A percentile compares a stretch with the other conserved stretches of the same genome.
These are phyloP conservation scores for Phallus indusiatus DNA, from an alignment of 768 basidiomycete species.

Conservation along the genomic window DNA sequence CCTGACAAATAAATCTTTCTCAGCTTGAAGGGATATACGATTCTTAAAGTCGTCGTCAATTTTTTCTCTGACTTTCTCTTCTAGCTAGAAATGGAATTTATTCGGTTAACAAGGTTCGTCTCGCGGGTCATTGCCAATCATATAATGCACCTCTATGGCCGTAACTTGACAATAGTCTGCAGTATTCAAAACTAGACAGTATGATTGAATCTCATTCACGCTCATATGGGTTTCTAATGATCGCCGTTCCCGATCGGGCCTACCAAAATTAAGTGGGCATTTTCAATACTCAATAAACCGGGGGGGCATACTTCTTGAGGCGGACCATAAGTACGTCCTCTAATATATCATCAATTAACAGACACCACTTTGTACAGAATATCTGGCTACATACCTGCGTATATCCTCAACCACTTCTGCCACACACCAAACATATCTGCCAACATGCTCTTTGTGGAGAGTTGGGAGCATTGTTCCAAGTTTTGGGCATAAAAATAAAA, in stretches of 20 bases:
- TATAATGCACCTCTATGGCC: slow-evolving; percentile 58
- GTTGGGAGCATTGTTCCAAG: slow-evolving; percentile 86
- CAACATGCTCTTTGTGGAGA: slow-evolving; percentile 77
- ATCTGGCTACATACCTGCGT: slow-evolving; percentile 56
- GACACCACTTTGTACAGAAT: slow-evolving; percentile 7
- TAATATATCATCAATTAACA: slow-evolving; percentile 22
- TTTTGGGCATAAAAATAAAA: slow-evolving; percentile 98
- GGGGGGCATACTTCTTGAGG: slow-evolving; percentile 52
- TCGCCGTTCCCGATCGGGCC: slow-evolving; percentile 39
- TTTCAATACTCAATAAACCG: not conserved
- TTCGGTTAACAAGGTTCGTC: too few species aligned
- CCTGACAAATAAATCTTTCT: slow-evolving; percentile 87
- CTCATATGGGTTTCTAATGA: slow-evolving; percentile 81
- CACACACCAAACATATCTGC: slow-evolving; percentile 75
- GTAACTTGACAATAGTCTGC: slow-evolving; percentile 96
- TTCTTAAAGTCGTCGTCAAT: slow-evolving; percentile 69
- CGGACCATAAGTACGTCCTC: slow-evolving; percentile 80
- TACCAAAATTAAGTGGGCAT: slow-evolving; percentile 16
- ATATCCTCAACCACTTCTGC: slow-evolving; percentile 90
- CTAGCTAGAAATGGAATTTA: slow-evolving; percentile 50
- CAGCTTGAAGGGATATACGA: slow-evolving; percentile 71
- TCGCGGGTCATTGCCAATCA: not conserved
- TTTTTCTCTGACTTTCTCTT: slow-evolving; percentile 83
- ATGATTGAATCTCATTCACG: slow-evolving; percentile 61
- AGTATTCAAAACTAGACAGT: slow-evolving; percentile 89